Evolutionary conservation across 768 basidiomycete species (phyloP), one percentile per base, ranked within the genome.

Genomic region (Flagelloscypha sp.): DNA sequence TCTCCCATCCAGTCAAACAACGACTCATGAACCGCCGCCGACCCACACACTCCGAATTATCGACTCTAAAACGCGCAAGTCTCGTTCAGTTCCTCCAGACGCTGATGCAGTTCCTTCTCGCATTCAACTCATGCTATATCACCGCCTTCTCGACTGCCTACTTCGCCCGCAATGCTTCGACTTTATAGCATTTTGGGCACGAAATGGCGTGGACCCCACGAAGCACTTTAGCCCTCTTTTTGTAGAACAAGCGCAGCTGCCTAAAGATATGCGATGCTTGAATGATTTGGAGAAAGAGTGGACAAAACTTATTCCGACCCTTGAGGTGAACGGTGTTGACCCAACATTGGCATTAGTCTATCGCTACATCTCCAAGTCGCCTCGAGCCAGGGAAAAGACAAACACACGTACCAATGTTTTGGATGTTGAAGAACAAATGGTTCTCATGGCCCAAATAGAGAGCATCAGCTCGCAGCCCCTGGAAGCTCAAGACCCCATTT

Each of bases 71-170:
- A 85, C 84, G 12, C 70, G 85, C 29, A 59, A 53, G 9, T 50
- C 54, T 3, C 40, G 59, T 1, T 62, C 53, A 10, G 44, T 86
- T 2, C 84, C 85, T 2, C 52, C 63, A 3, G 63, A 76, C 10
- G 63, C 67, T 25, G 84, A 86, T 42, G 66, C 74, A 0, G 50
- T 70, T 10, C 52, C 75, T 1, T 66, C 84, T 0, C 71, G 72
- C 6, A 56, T 86, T 23, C 86, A 89, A 50, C 66, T 88, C 4
- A 85, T 85, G 80, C 56, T 86, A 24, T 89, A 89, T 49, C 69
- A 73, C 46, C 73, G 74, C 12, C 70, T 89, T 34, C 63, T 89
- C 24, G 61, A 64, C 15, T 56, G 58, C 3, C 56, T 85, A 9
- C 50, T 79, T 13, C 45, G 46, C 5, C 62, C 63, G 1, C n/a